Evolutionary conservation across 495 filamentous ascomycete species (phyloP), one percentile per base, ranked within the genome.

Genomic region (Lasiosphaeria miniovina): DNA sequence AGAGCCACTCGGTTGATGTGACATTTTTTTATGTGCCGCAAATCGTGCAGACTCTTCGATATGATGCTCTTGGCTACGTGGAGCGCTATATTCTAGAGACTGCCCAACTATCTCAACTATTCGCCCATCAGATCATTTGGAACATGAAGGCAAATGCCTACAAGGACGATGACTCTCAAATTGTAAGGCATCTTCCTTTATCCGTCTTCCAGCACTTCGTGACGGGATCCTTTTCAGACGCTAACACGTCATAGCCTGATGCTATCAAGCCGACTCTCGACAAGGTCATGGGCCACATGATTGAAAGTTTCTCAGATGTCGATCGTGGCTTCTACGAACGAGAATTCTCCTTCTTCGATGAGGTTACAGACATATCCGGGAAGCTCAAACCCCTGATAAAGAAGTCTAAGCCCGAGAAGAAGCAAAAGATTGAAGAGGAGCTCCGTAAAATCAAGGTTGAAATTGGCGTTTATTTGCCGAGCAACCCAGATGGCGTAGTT

Each of bases 71-170:
- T 49, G 94, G 95, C 45, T 98, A 98, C 70, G 93, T 96, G 1
- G 93, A 98, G 69, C 83, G 94, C 60, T 98, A 97, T 64, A 98
- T 98, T 36, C 80, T 96, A 31, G 94, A 99, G 76, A 96, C 95
- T 4, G 93, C 90, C 2, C 93, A 93, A 64, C 90, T 94, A 66
- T 97, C 93, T 32, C 95, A 97, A 69, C 77, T 97, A 1, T 99
- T 99, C 71, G 92, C 95, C 6, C 95, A 99, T 73, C 95, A 99
- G 61, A 97, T 99, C 60, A 98, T 99, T 61, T 99, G 95, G 95
- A 99, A 98, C 70, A 99, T 99, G 88, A 97, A 96, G 69, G 95
- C 95, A 24, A 99, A 99, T 70, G 86, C 92, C 3, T 99, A 90
- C 76, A 98, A 96, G 72, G 95, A 99, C 65, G 93, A 99, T 63